These are phyloP conservation scores for Bifiguratus adelaidae DNA, from an alignment of 192 early-diverging fungal genomes.

Conservation along the genomic window DNA sequence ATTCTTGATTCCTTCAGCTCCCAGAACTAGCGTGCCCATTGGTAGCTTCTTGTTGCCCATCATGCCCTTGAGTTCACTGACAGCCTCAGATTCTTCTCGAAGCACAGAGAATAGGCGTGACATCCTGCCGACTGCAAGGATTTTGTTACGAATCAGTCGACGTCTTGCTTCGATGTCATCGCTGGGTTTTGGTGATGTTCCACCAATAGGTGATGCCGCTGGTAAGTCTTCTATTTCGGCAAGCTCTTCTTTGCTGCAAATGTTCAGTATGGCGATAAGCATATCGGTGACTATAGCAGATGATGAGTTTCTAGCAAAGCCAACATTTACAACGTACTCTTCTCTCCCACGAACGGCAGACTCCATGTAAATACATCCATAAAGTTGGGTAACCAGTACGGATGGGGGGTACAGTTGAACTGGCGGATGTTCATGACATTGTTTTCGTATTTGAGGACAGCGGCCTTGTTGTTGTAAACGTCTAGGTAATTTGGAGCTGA, in stretches of 20 bases:
- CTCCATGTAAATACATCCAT: slow-evolving; percentile 99
- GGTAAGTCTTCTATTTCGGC: slow-evolving; percentile 37
- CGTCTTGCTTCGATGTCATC: slow-evolving; percentile 53
- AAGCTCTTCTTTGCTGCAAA: slow-evolving; percentile 93
- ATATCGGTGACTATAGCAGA: slow-evolving; percentile 80
- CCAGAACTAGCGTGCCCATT: slow-evolving; percentile 74
- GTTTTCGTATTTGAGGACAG: slow-evolving; percentile 96
- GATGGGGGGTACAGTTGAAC: slow-evolving; percentile 84
- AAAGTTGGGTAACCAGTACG: slow-evolving; percentile 98
- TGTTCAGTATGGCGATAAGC: slow-evolving; percentile 87
- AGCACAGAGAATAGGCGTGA: slow-evolving; percentile 84
- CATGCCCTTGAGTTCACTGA: slow-evolving; percentile 87
- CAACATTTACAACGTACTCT: slow-evolving; percentile 45
- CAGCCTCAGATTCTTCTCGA: slow-evolving; percentile 82
- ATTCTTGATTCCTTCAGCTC: slow-evolving; percentile 85
- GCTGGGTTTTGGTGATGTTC: slow-evolving; percentile 4
- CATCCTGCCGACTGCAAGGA: slow-evolving; percentile 87
- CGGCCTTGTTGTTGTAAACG: slow-evolving; percentile 98
- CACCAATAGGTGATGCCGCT: no score
- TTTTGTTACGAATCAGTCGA: slow-evolving; percentile 73
- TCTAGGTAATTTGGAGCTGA: slow-evolving; percentile 98
- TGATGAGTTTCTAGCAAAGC: not conserved
- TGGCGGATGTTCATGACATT: slow-evolving; percentile 99
- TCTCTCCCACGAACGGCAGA: slow-evolving; percentile 96
- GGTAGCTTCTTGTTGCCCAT: slow-evolving; percentile 81